These are phyloP conservation scores for Quillaja saponaria DNA, from an alignment of 306 rosid species.

Conservation along the genomic window DNA sequence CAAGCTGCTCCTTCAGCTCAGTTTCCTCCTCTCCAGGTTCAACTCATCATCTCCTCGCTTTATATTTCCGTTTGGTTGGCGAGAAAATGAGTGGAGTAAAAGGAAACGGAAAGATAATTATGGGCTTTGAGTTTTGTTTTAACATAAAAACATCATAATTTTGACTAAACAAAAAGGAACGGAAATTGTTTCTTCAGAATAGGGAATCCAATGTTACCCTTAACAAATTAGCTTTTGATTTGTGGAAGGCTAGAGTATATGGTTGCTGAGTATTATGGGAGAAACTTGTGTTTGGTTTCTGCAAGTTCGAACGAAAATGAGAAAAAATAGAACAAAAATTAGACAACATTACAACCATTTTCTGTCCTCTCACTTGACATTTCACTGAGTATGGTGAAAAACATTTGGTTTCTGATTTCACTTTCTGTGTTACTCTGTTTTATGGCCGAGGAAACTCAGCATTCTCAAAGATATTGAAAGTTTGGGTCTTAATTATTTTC, in stretches of 20 bases:
- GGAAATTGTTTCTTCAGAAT: not conserved
- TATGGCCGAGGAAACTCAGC: not conserved
- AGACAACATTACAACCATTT: not conserved
- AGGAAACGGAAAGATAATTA: not conserved
- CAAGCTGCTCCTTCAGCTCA: slow-evolving; percentile 98
- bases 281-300: not conserved
- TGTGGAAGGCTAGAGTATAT: not conserved
- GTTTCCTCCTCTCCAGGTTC: slow-evolving; percentile 97
- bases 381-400: not conserved
- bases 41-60: not conserved
- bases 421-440: slow-evolving; percentile 1
- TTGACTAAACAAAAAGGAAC: not conserved
- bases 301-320: not conserved
- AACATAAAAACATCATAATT: not conserved
- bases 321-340: too few relatives aligned
- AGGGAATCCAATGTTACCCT: not conserved
- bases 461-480: not conserved
- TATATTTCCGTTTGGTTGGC: slow-evolving; percentile 22
- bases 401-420: not conserved
- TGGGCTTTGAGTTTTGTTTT: not conserved
- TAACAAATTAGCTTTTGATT: not conserved
- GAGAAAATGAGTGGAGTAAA: not conserved
- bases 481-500: not conserved
- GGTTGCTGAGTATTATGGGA: too few relatives aligned
- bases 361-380: too few relatives aligned